Base-by-base conservation (phyloP, 1,139 yeast genomes). In the Sugiyamaella xylanicola region DNA sequence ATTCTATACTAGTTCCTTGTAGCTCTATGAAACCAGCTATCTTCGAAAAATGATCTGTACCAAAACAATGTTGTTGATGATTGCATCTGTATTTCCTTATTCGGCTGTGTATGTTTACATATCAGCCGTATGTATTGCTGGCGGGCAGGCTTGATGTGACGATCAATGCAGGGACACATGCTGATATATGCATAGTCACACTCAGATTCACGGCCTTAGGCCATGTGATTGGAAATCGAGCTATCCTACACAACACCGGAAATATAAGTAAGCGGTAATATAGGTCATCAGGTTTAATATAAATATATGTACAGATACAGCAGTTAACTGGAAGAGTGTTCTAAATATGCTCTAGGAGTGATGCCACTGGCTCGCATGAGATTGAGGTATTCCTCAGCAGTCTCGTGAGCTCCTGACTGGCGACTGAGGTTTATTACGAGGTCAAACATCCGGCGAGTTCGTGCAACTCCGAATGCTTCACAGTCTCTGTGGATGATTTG, bases 401-500 rank as follows among this genome's bases (percentile, higher is more conserved):
- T 21, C 5, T 32, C 42, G 25, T 50, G 36, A 17, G 21, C 35
- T n/a, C 43, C 48, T 11, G 40, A n/a, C 19, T 43, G 22, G 36
- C 45, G 35, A 11, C 40, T 27, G 17, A 48, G 25, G 19, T 43
- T 41, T 16, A 46, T 35, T 32, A 55, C 55, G 7, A 36, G 41
- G 17, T 56, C 55, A 41, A 22, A 48, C 25, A 60, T 56, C 11
- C 56, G 44, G 19, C 56, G 53, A 19, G 57, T 54, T 15, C 52
- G 55, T 1, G 56, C 25, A n/a, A 61, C 48, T 5, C 54, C 57
- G 40, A 50, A 59, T 13, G 56, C 52, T n/a, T 49, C 56, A 37
- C 63, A 55, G 47, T 61, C 63, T 9, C 35, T 21, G 29, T 44
- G 41, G n/a, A 59, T 20, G n/a, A 44, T 53, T 44, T 63, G 65